phyloP scores from a whole-genome alignment of 2,329 filamentous ascomycete genomes.

The Plectosphaerella cucumerina region DNA sequence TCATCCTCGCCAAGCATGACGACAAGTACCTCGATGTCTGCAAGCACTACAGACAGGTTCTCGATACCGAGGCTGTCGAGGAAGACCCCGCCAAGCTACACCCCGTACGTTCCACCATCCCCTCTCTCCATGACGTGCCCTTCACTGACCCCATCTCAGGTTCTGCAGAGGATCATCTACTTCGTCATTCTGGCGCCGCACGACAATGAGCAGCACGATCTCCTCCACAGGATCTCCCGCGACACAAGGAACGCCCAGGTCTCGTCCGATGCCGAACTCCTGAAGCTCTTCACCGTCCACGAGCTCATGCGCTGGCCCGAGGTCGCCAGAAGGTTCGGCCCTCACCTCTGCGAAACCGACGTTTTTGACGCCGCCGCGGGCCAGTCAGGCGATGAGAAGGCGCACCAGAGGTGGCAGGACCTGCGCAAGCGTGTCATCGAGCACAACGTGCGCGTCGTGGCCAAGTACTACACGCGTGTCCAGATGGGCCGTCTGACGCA shows the following conservation, averaged over 20 bases:
- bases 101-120: constrained; percentile 56
- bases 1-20: constrained; percentile 91
- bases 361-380: constrained; percentile 71
- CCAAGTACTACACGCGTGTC: constrained; percentile 98
- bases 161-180: constrained; percentile 93
- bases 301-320: constrained; percentile 99
- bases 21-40: constrained; percentile 96
- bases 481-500: constrained; percentile 86
- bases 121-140: not conserved
- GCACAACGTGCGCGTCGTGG: constrained; percentile 95
- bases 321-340: constrained; percentile 82
- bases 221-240: constrained; percentile 86
- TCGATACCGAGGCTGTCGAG: constrained; percentile 94
- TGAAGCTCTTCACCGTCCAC: constrained; percentile 91
- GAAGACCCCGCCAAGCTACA: constrained; percentile 81
- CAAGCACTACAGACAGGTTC: constrained; percentile 95
- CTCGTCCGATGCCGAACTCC: constrained; percentile 73
- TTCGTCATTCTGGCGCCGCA: constrained; percentile 95
- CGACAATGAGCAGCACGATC: constrained; percentile 97
- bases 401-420: constrained; percentile 84
- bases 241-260: constrained; percentile 79
- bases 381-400: constrained; percentile 71
- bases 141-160: constrained; percentile 41
- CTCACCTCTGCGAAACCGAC: constrained; percentile 82
- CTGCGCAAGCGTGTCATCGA: constrained; percentile 97